These are phyloP conservation scores for Psilocybe subaeruginosa DNA, from an alignment of 768 basidiomycete genomes.

Conservation along the genomic window DNA sequence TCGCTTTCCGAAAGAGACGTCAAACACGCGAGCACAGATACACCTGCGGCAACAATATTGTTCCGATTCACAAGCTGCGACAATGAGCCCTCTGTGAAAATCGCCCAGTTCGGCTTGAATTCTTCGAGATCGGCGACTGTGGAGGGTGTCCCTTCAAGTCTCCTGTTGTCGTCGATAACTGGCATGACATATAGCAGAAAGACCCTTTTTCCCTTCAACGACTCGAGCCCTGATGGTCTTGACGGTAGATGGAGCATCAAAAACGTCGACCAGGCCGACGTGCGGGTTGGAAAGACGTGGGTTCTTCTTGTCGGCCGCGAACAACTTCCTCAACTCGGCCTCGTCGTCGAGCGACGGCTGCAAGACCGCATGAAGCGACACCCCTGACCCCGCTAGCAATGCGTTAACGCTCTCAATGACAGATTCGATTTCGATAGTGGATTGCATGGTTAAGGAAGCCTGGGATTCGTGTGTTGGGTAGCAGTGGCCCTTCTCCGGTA, in stretches of 20 bases:
- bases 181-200: conserved; percentile 55
- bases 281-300: conserved; percentile 46
- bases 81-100: conserved; percentile 65
- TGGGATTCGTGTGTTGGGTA: conserved; percentile 24
- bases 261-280: conserved; percentile 64
- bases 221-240: conserved; percentile 52
- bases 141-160: conserved; percentile 50
- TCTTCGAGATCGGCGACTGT: conserved; percentile 55
- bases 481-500: conserved; percentile 2
- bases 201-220: conserved; percentile 45
- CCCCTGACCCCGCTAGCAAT: conserved; percentile 22
- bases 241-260: conserved; percentile 47
- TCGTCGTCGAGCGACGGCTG: conserved; percentile 61
- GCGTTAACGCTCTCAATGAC: conserved; percentile 25
- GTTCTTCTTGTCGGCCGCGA: conserved; percentile 54
- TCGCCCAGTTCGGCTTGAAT: conserved; percentile 65
- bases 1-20: conserved; percentile 49
- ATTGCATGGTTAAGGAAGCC: conserved; percentile 16
- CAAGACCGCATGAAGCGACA: conserved; percentile 47
- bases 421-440: conserved; percentile 23
- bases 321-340: conserved; percentile 54
- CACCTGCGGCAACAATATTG: conserved; percentile 66
- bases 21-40: conserved; percentile 61
- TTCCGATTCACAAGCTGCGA: conserved; percentile 63
- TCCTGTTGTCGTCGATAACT: conserved; percentile 40